Evolutionary conservation across 768 basidiomycete genomes (phyloP), one percentile per base, ranked within the genome.

Genomic region (Boletus sp.): DNA sequence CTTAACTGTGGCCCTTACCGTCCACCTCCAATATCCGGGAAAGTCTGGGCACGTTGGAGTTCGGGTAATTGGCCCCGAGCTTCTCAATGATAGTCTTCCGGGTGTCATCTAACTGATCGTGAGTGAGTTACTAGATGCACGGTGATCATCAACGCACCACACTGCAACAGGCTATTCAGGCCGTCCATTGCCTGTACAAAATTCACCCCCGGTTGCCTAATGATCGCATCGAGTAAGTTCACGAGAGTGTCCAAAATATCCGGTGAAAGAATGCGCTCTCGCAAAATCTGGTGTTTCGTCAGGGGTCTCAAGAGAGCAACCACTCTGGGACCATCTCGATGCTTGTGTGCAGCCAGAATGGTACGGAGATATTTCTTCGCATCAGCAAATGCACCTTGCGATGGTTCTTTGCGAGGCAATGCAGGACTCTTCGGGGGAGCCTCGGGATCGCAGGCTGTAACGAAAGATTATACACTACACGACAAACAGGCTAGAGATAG

Each of bases 181-280:
- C 64, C 59, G 3, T 69, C 59, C 67, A 67, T 67, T 10, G 52
- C 67, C 24, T 61, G 64, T 28, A 46, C 47, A 29, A 69, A 64
- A 35, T 58, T 59, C 4, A 42, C 47, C 12, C 18, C 54, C 0
- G 33, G 33, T 29, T 48, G 40, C 2, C 3, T 8, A 20, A 67
- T 10, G 10, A 59, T 60, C 24, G 0, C 10, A 46, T 69, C 67
- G 5, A 68, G 52, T 17, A 67, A 40, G 2, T 24, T 6, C 30
- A 68, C 39, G 15, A 68, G 48, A 6, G 11, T 56, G 1, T 59
- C 30, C 36, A 67, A 32, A 7, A 67, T 51, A 1, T 62, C 58
- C 0, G 18, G 1, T 3, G 62, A 60, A 33, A 68, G 64, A 40
- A 68, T 56, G 29, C 14, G 44, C 28, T 58, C 6, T 44, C 55